phyloP scores from a whole-genome alignment of 1,139 yeast species.

The Suhomyces anneliseae region DNA sequence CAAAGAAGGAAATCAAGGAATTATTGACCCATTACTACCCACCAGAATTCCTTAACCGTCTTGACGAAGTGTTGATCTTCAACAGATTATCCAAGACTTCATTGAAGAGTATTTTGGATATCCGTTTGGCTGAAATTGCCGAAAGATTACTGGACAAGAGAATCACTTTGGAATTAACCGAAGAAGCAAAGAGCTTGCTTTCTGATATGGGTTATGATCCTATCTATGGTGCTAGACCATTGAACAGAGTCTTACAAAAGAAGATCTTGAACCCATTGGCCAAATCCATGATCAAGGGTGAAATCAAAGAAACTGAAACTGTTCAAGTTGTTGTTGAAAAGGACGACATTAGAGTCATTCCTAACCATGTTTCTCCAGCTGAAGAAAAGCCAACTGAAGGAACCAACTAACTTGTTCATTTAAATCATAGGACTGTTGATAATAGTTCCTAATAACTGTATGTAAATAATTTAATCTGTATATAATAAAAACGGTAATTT shows the following conservation, averaged over 20 bases:
- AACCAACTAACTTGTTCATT: not conserved
- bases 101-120: constrained; percentile 75
- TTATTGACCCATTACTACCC: constrained; percentile 73
- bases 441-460: not conserved
- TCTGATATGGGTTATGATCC: constrained; percentile 88
- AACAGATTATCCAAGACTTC: constrained; percentile 80
- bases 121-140: constrained; percentile 76
- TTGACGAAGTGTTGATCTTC: constrained; percentile 88
- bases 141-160: constrained; percentile 79
- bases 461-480: constrained; percentile 1
- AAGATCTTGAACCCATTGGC: constrained; percentile 85
- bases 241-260: constrained; percentile 86
- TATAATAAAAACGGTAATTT: not conserved
- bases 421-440: no score
- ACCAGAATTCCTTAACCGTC: constrained; percentile 91
- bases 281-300: constrained; percentile 72
- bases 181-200: constrained; percentile 71
- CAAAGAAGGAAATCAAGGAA: constrained; percentile 61
- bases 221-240: constrained; percentile 91
- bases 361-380: constrained; percentile 40
- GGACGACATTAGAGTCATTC: constrained; percentile 35
- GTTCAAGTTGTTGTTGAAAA: constrained; percentile 43
- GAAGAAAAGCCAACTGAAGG: not conserved
- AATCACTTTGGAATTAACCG: constrained; percentile 58
- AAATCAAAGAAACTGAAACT: constrained; percentile 66